Percentiles rank a stretch among this genome's conserved stretches.
These are phyloP conservation scores for Collybiopsis confluens DNA, from an alignment of 768 basidiomycete species.

Conservation along the genomic window DNA sequence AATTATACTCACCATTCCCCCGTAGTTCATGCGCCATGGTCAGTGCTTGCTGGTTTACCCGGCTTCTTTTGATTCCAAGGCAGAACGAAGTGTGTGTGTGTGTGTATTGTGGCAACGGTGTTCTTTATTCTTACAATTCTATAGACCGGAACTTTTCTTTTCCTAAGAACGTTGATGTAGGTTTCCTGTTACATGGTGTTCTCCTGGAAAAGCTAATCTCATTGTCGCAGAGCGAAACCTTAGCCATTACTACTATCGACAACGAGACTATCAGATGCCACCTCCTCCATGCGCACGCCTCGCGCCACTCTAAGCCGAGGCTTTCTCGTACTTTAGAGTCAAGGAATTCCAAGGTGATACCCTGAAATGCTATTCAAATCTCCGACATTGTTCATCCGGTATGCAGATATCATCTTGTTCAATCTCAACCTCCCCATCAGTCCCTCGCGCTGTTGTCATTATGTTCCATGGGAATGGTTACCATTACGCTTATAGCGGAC, in stretches of 20 bases:
- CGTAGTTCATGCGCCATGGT: background rate
- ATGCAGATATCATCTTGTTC: background rate
- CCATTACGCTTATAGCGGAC: constrained; percentile 76
- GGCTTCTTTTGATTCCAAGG: background rate
- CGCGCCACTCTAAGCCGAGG: background rate
- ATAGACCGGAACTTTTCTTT: background rate
- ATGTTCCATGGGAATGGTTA: constrained; percentile 94
- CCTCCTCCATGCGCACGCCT: constrained; percentile 31
- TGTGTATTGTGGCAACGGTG: background rate
- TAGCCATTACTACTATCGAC: constrained; percentile 1
- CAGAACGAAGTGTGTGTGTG: background rate
- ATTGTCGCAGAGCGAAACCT: background rate
- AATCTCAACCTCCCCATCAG: background rate
- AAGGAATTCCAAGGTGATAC: background rate
- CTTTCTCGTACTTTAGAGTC: constrained; percentile 18
- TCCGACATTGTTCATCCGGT: background rate
- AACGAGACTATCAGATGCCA: background rate
- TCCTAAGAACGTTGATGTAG: background rate
- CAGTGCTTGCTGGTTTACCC: background rate
- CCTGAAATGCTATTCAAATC: background rate
- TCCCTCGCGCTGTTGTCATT: constrained; percentile 73
- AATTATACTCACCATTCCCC: too few relatives aligned
- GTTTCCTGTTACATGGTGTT: too few relatives aligned
- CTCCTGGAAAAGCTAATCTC: too few relatives aligned
- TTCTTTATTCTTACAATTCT: background rate